Evolutionary conservation across 495 filamentous ascomycete species (phyloP).

Genomic region (Penicillium daleae): DNA sequence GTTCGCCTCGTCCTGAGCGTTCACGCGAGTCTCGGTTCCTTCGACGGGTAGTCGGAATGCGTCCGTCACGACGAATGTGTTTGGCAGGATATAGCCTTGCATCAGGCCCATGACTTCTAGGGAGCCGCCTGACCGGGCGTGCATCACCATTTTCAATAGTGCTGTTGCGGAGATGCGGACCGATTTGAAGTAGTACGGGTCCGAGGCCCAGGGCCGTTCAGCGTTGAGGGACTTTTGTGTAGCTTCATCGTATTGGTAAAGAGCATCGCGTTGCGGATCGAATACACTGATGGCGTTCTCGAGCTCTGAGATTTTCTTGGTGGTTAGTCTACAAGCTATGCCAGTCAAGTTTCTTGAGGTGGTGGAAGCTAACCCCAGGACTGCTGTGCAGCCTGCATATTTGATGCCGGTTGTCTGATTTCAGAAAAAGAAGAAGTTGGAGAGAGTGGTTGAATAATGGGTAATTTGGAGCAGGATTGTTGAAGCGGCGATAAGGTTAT

Average conservation of each 20-base stretch:
- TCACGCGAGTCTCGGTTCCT: slow-evolving; percentile 96
- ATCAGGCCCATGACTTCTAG: slow-evolving; percentile 98
- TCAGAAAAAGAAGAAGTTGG: slow-evolving; percentile 1
- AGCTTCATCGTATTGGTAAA: slow-evolving; percentile 77
- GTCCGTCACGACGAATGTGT: slow-evolving; percentile 91
- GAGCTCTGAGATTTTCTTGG: slow-evolving; percentile 64
- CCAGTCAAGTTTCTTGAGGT: not conserved
- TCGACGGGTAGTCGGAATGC: slow-evolving; percentile 94
- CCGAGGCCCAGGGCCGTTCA: slow-evolving; percentile 76
- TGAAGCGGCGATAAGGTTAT: slow-evolving; percentile 14
- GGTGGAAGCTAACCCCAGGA: slow-evolving; percentile 58
- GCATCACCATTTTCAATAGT: slow-evolving; percentile 99
- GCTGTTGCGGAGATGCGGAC: slow-evolving; percentile 93
- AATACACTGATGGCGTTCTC: slow-evolving; percentile 84
- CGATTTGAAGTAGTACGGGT: slow-evolving; percentile 88
- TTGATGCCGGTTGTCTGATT: slow-evolving; percentile 7
- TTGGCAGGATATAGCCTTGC: slow-evolving; percentile 84
- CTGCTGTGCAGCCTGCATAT: slow-evolving; percentile 60
- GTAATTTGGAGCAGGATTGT: not conserved
- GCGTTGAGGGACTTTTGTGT: slow-evolving; percentile 62
- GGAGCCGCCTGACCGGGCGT: slow-evolving; percentile 87
- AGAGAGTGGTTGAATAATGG: not conserved
- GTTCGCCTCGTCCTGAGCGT: slow-evolving; percentile 91
- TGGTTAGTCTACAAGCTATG: slow-evolving; percentile 7
- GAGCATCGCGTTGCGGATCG: slow-evolving; percentile 83